Base-by-base conservation (phyloP, 1,284 basidiomycete genomes). In the Porogramme epimiltina region DNA sequence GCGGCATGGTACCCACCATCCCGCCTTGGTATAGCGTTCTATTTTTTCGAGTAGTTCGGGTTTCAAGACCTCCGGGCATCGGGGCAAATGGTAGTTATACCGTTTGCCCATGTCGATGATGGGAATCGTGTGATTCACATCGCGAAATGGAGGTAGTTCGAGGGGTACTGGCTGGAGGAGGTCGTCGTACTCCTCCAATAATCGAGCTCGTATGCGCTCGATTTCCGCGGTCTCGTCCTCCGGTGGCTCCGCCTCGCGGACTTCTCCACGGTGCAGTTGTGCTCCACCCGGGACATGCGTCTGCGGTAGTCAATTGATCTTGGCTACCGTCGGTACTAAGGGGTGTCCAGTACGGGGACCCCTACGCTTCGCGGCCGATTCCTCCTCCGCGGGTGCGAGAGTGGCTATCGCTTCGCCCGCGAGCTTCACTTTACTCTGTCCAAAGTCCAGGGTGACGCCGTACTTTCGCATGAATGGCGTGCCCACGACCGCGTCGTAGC, bases 401-500 rank as follows among this genome's bases (percentile, higher is more conserved):
- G 28, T 20, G 4, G 43, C 23, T 0, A 60, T 19, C 5, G 39
- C 19, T 10, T 48, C 34, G 2, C 51, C 52, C 0, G 34, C 41
- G 3, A 62, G 43, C 1, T 22, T n/a, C 10, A 66, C 58, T 2
- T 23, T 44, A 20, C 58, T 22, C 2, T 50, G 39, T 19, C 59
- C 44, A 45, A 73, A 68, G 47, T 69, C 66, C 0, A 72, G 42
- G 1, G 56, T 19, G 1, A 69, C 58, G 3, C 59, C 50, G 41
- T 63, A 47, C 36, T 57, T 36, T 5, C 42, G 26, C 45, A 70
- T 59, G 55, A 67, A 70, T 3, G 63, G 62, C 0, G 66, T 65
- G 2, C 70, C 70, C 1, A 72, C 49, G 1, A 73, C 59, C 0
- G 59, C 42, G 41, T 72, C 67, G 47, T 71, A 71, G 0, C 58